Evolutionary conservation across 2,329 filamentous ascomycete species (phyloP).

Genomic region (Parascedosporium putredinis): DNA sequence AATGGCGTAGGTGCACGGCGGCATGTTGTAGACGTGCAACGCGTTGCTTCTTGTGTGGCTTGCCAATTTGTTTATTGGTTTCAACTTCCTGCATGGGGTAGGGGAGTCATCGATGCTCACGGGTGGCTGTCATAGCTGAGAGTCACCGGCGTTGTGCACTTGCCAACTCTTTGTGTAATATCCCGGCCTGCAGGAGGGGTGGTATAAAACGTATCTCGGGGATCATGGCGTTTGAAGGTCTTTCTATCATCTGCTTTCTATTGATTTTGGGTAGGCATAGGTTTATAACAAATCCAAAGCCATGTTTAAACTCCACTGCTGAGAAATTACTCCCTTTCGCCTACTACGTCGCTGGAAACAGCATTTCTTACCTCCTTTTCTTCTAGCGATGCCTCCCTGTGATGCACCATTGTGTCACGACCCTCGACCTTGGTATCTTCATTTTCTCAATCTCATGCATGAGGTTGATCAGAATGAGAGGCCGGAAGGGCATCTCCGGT

Average conservation of each 20-base stretch:
- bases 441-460: too few species aligned
- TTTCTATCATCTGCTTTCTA: not conserved
- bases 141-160: not conserved
- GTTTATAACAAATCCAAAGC: not conserved
- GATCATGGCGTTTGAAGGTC: constrained; percentile 1
- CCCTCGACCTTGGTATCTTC: too few species aligned
- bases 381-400: too few species aligned
- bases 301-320: not conserved
- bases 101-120: not conserved
- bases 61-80: not conserved
- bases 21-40: too few species aligned
- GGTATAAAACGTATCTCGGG: constrained; percentile 6
- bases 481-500: not conserved
- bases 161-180: constrained; percentile 7
- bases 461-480: too few species aligned
- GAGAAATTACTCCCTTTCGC: not conserved
- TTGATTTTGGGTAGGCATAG: constrained; percentile 5
- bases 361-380: too few species aligned
- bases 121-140: not conserved
- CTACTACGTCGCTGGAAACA: not conserved
- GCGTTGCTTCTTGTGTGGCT: not conserved
- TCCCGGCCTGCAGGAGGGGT: constrained; percentile 6
- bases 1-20: not conserved
- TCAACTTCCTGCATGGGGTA: not conserved
- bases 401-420: too few species aligned